These are phyloP conservation scores for Sphagnurus paluster DNA, from an alignment of 1,284 basidiomycete species.

Conservation along the genomic window DNA sequence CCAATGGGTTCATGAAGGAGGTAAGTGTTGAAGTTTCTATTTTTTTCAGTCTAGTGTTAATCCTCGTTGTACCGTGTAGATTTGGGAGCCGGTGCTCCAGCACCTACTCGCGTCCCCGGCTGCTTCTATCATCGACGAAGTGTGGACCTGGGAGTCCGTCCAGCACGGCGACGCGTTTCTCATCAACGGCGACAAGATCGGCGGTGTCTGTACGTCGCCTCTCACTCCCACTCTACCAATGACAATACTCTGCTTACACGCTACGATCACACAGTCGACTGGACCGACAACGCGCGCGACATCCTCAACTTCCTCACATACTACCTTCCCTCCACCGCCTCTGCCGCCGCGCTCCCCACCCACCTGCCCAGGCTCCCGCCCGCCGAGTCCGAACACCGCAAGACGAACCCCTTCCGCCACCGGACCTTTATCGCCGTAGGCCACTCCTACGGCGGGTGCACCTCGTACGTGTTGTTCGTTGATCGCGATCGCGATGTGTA, in stretches of 20 bases:
- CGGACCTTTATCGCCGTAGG: conserved; percentile 68
- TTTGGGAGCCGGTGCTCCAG: conserved; percentile 65
- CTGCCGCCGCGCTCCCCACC: conserved; percentile 40
- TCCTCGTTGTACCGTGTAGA: conserved; percentile 35
- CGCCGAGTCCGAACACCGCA: conserved; percentile 40
- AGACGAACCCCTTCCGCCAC: conserved; percentile 41
- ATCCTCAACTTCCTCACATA: conserved; percentile 69
- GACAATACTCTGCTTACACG: not conserved
- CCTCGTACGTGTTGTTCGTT: conserved; percentile 55
- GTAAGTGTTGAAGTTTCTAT: conserved; percentile 36
- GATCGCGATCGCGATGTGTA: conserved; percentile 9
- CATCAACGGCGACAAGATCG: conserved; percentile 58
- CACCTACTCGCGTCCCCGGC: conserved; percentile 43
- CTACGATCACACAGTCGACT: conserved; percentile 49
- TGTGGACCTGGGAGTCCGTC: conserved; percentile 79
- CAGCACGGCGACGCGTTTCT: conserved; percentile 78
- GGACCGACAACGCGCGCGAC: conserved; percentile 71
- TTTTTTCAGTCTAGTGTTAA: not conserved
- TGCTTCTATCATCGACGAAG: conserved; percentile 56
- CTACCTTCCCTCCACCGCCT: conserved; percentile 50
- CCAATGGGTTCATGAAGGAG: conserved; percentile 85
- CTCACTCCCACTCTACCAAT: too few species aligned
- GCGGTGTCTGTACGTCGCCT: conserved; percentile 49
- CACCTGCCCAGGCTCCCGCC: conserved; percentile 49
- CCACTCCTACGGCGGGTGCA: conserved; percentile 82